phyloP scores from a whole-genome alignment of 768 basidiomycete species.

The Sarcodon aspratus region DNA sequence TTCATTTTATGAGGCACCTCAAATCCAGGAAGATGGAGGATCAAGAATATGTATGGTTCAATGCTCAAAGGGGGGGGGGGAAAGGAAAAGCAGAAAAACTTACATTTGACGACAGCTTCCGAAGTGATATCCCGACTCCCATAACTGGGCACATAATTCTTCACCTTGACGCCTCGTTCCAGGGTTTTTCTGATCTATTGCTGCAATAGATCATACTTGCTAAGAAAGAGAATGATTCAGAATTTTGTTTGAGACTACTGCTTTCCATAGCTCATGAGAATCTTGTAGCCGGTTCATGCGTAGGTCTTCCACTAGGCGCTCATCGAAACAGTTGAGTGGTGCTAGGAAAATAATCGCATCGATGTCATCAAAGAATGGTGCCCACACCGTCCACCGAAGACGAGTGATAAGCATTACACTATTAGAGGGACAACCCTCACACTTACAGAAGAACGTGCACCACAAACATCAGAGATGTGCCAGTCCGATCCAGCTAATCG shows the following conservation, averaged over 20 bases:
- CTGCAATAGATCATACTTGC: constrained; percentile 57
- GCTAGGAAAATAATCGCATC: constrained; percentile 84
- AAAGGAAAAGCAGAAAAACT: constrained; percentile 11
- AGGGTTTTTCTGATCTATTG: too few species aligned
- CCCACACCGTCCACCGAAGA: constrained; percentile 46
- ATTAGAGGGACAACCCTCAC: background rate
- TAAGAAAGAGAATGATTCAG: constrained; percentile 28
- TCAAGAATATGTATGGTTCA: constrained; percentile 11
- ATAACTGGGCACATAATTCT: constrained; percentile 62
- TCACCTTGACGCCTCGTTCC: constrained; percentile 50
- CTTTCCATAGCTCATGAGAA: constrained; percentile 19
- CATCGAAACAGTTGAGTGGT: constrained; percentile 72
- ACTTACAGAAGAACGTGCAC: constrained; percentile 54
- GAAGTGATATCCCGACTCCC: constrained; percentile 65
- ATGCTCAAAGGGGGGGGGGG: constrained; percentile 7
- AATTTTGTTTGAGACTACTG: constrained; percentile 17
- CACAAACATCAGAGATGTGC: constrained; percentile 72
- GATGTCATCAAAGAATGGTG: constrained; percentile 74
- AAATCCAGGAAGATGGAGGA: constrained; percentile 41
- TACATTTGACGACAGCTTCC: constrained; percentile 59
- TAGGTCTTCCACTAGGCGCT: constrained; percentile 62
- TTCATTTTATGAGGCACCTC: constrained; percentile 30
- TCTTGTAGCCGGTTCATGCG: constrained; percentile 53
- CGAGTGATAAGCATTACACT: too few species aligned
- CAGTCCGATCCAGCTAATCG: constrained; percentile 39